Conservation (phyloP, 495 filamentous ascomycete species). For the Aspergillus taichungensis region DNA sequence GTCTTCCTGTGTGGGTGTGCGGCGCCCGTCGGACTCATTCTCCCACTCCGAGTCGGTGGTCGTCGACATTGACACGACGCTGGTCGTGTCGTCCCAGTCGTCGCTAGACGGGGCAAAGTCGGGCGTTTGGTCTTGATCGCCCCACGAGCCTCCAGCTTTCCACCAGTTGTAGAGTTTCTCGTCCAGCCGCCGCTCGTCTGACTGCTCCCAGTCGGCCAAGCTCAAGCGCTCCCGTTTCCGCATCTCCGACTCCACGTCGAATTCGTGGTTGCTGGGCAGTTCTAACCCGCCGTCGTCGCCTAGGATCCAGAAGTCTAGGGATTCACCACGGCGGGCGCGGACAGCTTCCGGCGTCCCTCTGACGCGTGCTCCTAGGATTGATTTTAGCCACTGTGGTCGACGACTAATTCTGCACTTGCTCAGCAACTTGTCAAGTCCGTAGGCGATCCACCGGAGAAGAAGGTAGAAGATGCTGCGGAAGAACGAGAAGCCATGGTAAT, state of each 20-base stretch:
- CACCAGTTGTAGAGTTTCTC: slow-evolving; percentile 72
- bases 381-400: slow-evolving; percentile 55
- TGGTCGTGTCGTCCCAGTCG: slow-evolving; percentile 66
- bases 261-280: slow-evolving; percentile 47
- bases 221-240: slow-evolving; percentile 44
- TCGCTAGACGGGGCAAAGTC: slow-evolving; percentile 50
- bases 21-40: slow-evolving; percentile 49
- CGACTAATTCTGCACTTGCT: slow-evolving; percentile 50
- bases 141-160: slow-evolving; percentile 72
- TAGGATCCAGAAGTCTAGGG: slow-evolving; percentile 53
- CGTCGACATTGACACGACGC: slow-evolving; percentile 59
- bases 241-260: slow-evolving; percentile 73
- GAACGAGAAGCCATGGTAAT: slow-evolving; percentile 65
- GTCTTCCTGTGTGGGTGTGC: slow-evolving; percentile 62
- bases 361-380: slow-evolving; percentile 14
- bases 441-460: slow-evolving; percentile 48
- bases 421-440: slow-evolving; percentile 45
- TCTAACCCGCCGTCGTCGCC: slow-evolving; percentile 46
- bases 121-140: slow-evolving; percentile 65
- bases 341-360: slow-evolving; percentile 9
- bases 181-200: slow-evolving; percentile 59
- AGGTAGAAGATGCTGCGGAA: slow-evolving; percentile 64
- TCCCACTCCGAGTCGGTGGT: slow-evolving; percentile 50
- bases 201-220: slow-evolving; percentile 19
- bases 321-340: slow-evolving; percentile 13